A percentile compares a stretch with the other conserved stretches of the same genome.
Evolutionary conservation across 768 basidiomycete genomes (phyloP).

Genomic region (Crepidotus variabilis): DNA sequence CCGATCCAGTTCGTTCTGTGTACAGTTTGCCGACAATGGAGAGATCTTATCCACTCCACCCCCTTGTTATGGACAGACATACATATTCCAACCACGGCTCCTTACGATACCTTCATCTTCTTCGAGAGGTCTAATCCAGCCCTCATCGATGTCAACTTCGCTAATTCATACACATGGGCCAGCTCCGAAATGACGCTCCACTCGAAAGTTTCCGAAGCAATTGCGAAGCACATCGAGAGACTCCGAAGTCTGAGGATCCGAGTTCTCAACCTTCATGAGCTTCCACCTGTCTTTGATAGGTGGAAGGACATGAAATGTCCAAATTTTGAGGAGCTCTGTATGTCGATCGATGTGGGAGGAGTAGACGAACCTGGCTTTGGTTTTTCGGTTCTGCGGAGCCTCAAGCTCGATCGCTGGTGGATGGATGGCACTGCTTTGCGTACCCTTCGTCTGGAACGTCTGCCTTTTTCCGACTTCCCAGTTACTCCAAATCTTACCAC

Average conservation of each 20-base stretch:
- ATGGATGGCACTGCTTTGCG: conserved; percentile 2
- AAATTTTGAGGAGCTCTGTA: background rate
- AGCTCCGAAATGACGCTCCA: background rate
- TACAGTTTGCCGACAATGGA: conserved; percentile 25
- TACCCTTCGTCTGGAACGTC: conserved; percentile 13
- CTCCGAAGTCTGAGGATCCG: background rate
- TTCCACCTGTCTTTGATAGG: background rate
- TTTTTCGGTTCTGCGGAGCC: background rate
- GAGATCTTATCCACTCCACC: conserved; percentile 18
- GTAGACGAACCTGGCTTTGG: background rate
- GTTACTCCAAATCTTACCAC: conserved; percentile 10
- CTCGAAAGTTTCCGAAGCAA: background rate
- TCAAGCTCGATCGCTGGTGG: background rate
- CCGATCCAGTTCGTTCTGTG: conserved; percentile 14
- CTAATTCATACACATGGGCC: conserved; percentile 1
- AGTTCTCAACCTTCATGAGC: background rate
- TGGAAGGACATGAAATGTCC: conserved; percentile 1
- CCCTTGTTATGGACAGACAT: conserved; percentile 28
- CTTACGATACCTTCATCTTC: conserved; percentile 15
- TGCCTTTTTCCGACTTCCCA: conserved; percentile 8
- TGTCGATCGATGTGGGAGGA: background rate
- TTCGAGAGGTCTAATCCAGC: conserved; percentile 24
- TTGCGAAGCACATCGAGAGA: conserved; percentile 8
- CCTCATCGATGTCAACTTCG: conserved; percentile 17
- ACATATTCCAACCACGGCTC: conserved; percentile 6